phyloP scores from a whole-genome alignment of 1,284 basidiomycete genomes.

The Ustilago sp. region DNA sequence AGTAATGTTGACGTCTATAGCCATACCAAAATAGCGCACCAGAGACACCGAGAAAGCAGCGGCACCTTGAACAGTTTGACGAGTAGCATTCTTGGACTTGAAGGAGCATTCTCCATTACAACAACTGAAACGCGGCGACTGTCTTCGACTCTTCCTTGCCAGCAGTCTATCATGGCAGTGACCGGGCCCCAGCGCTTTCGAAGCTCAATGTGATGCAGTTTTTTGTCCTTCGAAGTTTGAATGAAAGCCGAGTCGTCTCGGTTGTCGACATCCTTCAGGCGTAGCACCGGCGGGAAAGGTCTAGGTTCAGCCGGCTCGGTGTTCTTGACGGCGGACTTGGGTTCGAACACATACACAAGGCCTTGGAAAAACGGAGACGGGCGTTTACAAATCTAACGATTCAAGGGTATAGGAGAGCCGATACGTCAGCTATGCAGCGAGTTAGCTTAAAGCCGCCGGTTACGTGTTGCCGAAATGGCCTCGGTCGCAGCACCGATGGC shows the following conservation, averaged over 20 bases:
- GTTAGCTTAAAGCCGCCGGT: too few species aligned
- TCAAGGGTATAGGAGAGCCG: too few species aligned
- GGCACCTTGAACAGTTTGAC: slow-evolving; percentile 7
- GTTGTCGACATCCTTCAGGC: neutral
- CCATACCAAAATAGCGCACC: slow-evolving; percentile 3
- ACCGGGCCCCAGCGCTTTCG: slow-evolving; percentile 17
- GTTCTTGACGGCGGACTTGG: too few species aligned
- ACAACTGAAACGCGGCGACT: neutral
- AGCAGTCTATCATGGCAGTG: neutral
- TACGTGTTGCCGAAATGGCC: too few species aligned
- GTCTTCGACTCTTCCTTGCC: neutral
- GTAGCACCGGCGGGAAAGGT: neutral
- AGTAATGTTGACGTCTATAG: neutral
- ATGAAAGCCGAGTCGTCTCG: neutral
- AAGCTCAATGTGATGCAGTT: neutral
- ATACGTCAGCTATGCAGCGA: too few species aligned
- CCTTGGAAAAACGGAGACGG: too few species aligned
- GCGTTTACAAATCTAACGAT: too few species aligned
- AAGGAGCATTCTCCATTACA: neutral
- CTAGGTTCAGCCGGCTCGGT: neutral
- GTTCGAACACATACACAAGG: too few species aligned
- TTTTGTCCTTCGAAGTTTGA: neutral
- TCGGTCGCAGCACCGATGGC: slow-evolving; percentile 1
- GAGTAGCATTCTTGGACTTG: neutral
- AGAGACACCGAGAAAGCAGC: slow-evolving; percentile 5